These are phyloP conservation scores for Cephaloascus fragrans DNA, from an alignment of 805 yeast species.

Conservation along the genomic window DNA sequence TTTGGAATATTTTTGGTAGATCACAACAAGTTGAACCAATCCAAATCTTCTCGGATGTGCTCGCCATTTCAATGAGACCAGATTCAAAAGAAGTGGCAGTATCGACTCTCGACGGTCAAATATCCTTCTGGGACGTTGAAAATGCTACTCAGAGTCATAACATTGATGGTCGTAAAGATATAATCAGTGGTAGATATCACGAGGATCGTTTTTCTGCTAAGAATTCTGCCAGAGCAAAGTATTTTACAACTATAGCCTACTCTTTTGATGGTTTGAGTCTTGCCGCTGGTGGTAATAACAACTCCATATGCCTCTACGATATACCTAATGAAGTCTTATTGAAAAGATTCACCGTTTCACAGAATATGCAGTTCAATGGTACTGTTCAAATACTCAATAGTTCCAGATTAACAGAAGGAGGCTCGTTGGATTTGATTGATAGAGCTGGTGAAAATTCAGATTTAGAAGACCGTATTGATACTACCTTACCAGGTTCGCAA, in stretches of 20 bases:
- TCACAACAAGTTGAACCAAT: constrained; percentile 86
- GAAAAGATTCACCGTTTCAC: constrained; percentile 74
- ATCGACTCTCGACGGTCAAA: constrained; percentile 80
- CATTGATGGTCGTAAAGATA: constrained; percentile 81
- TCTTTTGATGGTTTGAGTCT: constrained; percentile 84
- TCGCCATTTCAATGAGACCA: constrained; percentile 77
- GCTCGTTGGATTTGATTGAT: constrained; percentile 74
- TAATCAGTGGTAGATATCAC: constrained; percentile 74
- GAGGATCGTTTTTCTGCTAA: constrained; percentile 76
- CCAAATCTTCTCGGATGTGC: constrained; percentile 74
- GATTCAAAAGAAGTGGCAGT: constrained; percentile 90
- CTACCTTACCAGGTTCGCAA: constrained; percentile 75
- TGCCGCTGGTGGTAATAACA: constrained; percentile 90
- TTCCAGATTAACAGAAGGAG: constrained; percentile 77
- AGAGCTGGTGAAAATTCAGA: constrained; percentile 81
- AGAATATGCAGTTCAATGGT: constrained; percentile 87
- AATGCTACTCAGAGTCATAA: constrained; percentile 70
- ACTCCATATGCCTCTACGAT: constrained; percentile 86
- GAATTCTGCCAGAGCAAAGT: constrained; percentile 76
- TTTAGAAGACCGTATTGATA: constrained; percentile 70
- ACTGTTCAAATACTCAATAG: constrained; percentile 74
- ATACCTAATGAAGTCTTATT: constrained; percentile 79
- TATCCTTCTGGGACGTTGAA: constrained; percentile 76
- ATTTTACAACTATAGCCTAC: constrained; percentile 71
- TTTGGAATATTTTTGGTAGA: constrained; percentile 90